Percentiles rank a stretch among this genome's conserved stretches.
phyloP scores from a whole-genome alignment of 2,329 filamentous ascomycete genomes.

The Plectosphaerella cucumerina region DNA sequence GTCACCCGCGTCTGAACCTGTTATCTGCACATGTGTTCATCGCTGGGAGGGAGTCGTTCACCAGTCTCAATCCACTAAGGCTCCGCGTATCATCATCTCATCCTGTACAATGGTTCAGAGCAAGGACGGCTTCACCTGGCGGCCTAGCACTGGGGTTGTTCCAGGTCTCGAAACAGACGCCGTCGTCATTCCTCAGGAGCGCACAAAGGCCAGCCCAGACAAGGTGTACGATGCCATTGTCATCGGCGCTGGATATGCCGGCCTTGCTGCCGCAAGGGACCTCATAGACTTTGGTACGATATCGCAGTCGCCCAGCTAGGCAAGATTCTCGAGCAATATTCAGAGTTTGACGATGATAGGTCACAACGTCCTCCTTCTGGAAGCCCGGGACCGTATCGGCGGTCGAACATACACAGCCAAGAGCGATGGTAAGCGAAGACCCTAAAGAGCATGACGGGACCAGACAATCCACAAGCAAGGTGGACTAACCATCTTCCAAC shows the following conservation, averaged over 20 bases:
- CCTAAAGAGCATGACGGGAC: no score
- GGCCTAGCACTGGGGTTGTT: background rate
- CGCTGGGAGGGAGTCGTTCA: no score
- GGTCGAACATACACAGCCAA: slow-evolving; percentile 33
- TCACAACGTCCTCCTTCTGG: slow-evolving; percentile 27
- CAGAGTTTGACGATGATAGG: slow-evolving; percentile 5
- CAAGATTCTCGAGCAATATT: no score
- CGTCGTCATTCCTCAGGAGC: background rate
- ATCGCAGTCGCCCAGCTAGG: background rate
- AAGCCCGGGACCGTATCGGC: slow-evolving; percentile 36
- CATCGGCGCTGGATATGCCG: slow-evolving; percentile 16
- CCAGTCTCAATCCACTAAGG: no score
- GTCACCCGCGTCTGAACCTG: no score
- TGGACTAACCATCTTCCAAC: no score
- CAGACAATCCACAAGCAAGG: background rate
- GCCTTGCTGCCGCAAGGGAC: slow-evolving; percentile 14
- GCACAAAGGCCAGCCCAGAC: background rate
- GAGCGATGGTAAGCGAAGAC: slow-evolving; percentile 19
- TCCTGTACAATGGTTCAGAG: background rate
- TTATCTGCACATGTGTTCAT: no score
- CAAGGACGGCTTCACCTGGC: slow-evolving; percentile 1
- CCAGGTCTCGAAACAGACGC: background rate
- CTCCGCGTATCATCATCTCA: no score
- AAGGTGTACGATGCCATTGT: slow-evolving; percentile 13
- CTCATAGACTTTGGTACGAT: slow-evolving; percentile 3